phyloP scores from a whole-genome alignment of 1,139 yeast genomes.

The Oligophagozyma castellii region DNA sequence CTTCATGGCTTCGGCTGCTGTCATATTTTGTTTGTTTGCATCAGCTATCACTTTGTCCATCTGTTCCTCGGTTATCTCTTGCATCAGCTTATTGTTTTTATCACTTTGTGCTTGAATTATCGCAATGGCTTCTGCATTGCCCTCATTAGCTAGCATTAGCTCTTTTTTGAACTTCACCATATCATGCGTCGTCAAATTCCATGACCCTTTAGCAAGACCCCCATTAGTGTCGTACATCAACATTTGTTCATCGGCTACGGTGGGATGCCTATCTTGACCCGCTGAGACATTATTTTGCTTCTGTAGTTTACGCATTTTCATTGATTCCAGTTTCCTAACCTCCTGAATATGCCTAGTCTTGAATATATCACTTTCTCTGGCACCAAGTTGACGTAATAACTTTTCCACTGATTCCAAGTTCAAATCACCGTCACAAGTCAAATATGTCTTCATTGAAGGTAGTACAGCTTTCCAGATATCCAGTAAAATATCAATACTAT shows the following conservation, averaged over 20 bases:
- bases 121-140: slow-evolving; percentile 60
- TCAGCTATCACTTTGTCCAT: slow-evolving; percentile 23
- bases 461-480: slow-evolving; percentile 70
- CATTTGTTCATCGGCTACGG: slow-evolving; percentile 56
- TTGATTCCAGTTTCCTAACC: slow-evolving; percentile 46
- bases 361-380: slow-evolving; percentile 72
- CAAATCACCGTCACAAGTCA: slow-evolving; percentile 81
- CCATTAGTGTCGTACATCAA: slow-evolving; percentile 66
- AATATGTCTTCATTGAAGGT: slow-evolving; percentile 55
- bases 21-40: slow-evolving; percentile 26
- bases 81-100: slow-evolving; percentile 15
- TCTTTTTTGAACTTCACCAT: slow-evolving; percentile 54
- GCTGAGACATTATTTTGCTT: slow-evolving; percentile 35
- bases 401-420: slow-evolving; percentile 65
- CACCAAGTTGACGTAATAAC: slow-evolving; percentile 50
- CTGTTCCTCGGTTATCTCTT: slow-evolving; percentile 17
- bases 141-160: slow-evolving; percentile 63
- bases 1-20: slow-evolving; percentile 32
- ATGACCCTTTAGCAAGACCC: slow-evolving; percentile 39
- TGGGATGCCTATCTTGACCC: slow-evolving; percentile 68
- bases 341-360: slow-evolving; percentile 55
- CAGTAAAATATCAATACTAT: slow-evolving; percentile 73
- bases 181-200: slow-evolving; percentile 62
- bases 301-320: slow-evolving; percentile 42
- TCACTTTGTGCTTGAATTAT: slow-evolving; percentile 34